Evolutionary conservation across 1,284 basidiomycete species (phyloP), one percentile per base, ranked within the genome.

Genomic region (Ceratobasidium sp.): DNA sequence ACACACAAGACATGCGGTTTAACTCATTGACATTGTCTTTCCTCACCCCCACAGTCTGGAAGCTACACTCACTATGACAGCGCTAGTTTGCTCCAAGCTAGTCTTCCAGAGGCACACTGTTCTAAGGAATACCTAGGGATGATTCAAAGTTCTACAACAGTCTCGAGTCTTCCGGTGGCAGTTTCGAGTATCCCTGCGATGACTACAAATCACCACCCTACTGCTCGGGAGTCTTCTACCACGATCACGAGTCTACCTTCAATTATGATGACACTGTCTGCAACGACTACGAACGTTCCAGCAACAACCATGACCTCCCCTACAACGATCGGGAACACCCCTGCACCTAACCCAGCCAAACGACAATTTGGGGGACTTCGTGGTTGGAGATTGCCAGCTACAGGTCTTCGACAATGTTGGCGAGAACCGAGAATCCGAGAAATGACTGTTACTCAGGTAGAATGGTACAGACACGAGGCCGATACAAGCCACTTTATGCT

Each of bases 351-450:
- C 9, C 6, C 59, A 4, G 37, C 39, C n/a, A 63, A 39, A 14
- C 37, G 22, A 27, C n/a, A 14, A 24, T 27, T 22, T 24, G 6
- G 46, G 9, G 31, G 48, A 0, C 61, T 11, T 6, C 13, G 13
- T 1, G n/a, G 48, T 13, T 65, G 29, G 43, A 29, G 14, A 13
- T n/a, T 65, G 16, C 14, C 14, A 11, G 46, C 27, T 16, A 43
- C 43, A 19, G 46, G 48, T 19, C 46, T 65, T 49, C 63, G 63
- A 14, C 13, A 19, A 19, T 24, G 29, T 14, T 65, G 63, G 63
- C 2, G 24, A 16, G 31, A 14, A 22, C 11, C 14, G 1, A 19
- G 48, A 13, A 51, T 51, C 4, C 22, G 48, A 19, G 43, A 65
- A 51, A 31, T 65, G 63, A 27, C 63, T 22, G 34, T 65, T 46